Evolutionary conservation across 2,329 filamentous ascomycete genomes (phyloP).

Genomic region (Tolypocladium guangdongense): DNA sequence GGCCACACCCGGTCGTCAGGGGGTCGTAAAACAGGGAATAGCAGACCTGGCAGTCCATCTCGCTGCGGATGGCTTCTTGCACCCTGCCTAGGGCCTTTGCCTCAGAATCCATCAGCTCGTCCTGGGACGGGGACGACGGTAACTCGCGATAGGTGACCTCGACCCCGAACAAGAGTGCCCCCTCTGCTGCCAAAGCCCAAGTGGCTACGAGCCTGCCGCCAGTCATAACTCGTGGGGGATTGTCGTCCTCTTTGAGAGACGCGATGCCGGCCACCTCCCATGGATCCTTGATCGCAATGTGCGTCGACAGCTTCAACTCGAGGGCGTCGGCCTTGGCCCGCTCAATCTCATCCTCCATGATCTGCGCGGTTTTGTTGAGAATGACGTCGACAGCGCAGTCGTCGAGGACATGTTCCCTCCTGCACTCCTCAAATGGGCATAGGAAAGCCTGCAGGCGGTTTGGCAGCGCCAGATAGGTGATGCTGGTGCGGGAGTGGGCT

Average conservation of each 20-base stretch:
- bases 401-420: constrained; percentile 59
- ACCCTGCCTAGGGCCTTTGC: constrained; percentile 36
- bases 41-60: constrained; percentile 84
- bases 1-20: constrained; percentile 74
- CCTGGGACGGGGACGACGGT: constrained; percentile 11
- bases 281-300: constrained; percentile 24
- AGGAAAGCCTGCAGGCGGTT: constrained; percentile 57
- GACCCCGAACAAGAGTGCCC: constrained; percentile 43
- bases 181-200: constrained; percentile 53
- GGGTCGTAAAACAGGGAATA: constrained; percentile 74
- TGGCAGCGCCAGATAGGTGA: constrained; percentile 65
- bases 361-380: constrained; percentile 57
- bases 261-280: constrained; percentile 30
- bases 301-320: constrained; percentile 20
- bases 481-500: constrained; percentile 51
- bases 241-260: constrained; percentile 24
- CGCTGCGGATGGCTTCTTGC: constrained; percentile 50
- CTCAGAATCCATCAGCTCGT: constrained; percentile 15
- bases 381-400: constrained; percentile 73
- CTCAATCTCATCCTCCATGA: constrained; percentile 43
- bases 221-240: constrained; percentile 25
- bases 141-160: constrained; percentile 39
- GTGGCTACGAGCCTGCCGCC: constrained; percentile 55
- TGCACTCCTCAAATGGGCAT: constrained; percentile 62
- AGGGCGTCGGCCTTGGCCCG: constrained; percentile 21